Percentiles rank a stretch among this genome's conserved stretches.
Evolutionary conservation across 2,329 filamentous ascomycete genomes (phyloP).

Genomic region (Magnaporthiopsis rhizophila): DNA sequence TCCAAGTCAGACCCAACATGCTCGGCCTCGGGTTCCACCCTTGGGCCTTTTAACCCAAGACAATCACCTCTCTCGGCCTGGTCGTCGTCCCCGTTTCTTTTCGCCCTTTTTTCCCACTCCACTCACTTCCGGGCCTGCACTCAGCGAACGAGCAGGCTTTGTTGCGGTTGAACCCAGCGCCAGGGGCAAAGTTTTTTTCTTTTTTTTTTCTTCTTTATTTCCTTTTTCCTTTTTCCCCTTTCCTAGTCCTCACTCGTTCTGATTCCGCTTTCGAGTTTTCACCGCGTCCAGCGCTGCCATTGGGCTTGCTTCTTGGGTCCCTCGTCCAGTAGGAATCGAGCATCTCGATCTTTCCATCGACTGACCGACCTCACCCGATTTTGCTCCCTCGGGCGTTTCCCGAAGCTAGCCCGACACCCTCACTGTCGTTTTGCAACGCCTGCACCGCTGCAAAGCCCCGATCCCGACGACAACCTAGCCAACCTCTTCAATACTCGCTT

Average conservation of each 20-base stretch:
- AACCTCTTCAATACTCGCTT: not conserved
- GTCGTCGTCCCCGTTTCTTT: not conserved
- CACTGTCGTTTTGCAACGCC: too few species aligned
- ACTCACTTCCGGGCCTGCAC: not conserved
- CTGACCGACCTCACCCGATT: not conserved
- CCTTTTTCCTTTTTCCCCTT: slow-evolving; percentile 4
- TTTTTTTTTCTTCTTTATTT: slow-evolving; percentile 3
- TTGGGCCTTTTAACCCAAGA: not conserved
- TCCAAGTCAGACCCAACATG: not conserved
- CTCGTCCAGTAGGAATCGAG: not conserved
- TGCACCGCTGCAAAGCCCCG: too few species aligned
- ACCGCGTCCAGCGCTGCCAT: not conserved
- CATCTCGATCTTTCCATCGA: not conserved
- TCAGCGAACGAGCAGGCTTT: not conserved
- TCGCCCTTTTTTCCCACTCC: not conserved
- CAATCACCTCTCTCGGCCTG: not conserved
- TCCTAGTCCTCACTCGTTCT: slow-evolving; percentile 4
- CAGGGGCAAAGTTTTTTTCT: slow-evolving; percentile 3
- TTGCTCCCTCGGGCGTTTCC: not conserved
- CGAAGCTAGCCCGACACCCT: too few species aligned
- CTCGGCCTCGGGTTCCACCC: not conserved
- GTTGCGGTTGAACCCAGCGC: not conserved
- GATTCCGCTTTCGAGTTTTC: not conserved
- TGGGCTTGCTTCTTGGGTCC: not conserved
- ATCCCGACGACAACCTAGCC: not conserved